Percentiles rank a stretch among this genome's conserved stretches.
Evolutionary conservation across 331 rosid species (phyloP).

Genomic region (Saraca asoca): DNA sequence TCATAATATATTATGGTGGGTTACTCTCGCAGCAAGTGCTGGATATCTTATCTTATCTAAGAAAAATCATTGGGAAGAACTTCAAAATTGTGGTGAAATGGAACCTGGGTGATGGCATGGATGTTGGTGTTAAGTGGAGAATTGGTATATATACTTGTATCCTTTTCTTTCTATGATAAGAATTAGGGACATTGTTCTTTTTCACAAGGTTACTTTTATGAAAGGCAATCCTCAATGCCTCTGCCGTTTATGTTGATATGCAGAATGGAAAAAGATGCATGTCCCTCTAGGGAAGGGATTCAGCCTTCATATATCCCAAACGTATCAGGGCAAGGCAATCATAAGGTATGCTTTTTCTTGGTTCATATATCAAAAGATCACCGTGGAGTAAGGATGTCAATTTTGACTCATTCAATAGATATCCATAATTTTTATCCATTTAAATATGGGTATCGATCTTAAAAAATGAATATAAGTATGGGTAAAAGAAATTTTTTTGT

Average conservation of each 20-base stretch:
- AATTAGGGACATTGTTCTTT: neutral
- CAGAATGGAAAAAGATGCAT: conserved; percentile 56
- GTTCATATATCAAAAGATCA: neutral
- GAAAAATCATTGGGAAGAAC: conserved; percentile 40
- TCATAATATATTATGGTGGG: conserved; percentile 11
- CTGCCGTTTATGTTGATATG: neutral
- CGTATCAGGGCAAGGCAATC: conserved; percentile 57
- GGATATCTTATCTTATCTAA: conserved; percentile 49
- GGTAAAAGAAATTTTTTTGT: too few species aligned
- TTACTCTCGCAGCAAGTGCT: conserved; percentile 61
- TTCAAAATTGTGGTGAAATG: conserved; percentile 52
- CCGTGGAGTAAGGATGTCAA: neutral
- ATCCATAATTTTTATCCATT: too few species aligned
- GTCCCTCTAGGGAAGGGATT: conserved; percentile 58
- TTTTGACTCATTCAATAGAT: too few species aligned
- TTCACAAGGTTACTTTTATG: conserved; percentile 2
- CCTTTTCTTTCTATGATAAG: neutral
- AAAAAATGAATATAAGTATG: too few species aligned
- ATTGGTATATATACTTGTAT: conserved; percentile 44
- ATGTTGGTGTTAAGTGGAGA: conserved; percentile 66
- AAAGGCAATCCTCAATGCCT: neutral
- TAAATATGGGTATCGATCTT: too few species aligned
- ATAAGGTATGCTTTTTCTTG: conserved; percentile 56
- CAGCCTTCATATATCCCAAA: conserved; percentile 55
- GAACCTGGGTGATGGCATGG: conserved; percentile 58